phyloP scores from a whole-genome alignment of 352 stramenopile genomes.

The Phytophthora niederhauseri region DNA sequence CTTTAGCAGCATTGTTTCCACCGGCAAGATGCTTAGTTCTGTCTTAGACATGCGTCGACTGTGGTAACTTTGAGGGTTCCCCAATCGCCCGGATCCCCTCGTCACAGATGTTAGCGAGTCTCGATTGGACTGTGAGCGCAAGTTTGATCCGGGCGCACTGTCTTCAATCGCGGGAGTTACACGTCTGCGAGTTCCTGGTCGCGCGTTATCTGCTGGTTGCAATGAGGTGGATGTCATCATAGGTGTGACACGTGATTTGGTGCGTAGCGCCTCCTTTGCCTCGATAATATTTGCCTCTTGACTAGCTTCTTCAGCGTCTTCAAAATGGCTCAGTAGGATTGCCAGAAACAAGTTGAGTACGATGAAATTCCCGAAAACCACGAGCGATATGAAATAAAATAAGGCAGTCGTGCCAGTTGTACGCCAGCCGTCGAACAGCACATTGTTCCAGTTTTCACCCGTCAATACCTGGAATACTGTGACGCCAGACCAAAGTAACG shows the following conservation, averaged over 20 bases:
- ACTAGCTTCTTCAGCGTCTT: constrained; percentile 49
- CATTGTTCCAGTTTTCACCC: constrained; percentile 92
- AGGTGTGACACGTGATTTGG: constrained; percentile 40
- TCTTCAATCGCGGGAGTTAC: background rate
- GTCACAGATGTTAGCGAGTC: constrained; percentile 16
- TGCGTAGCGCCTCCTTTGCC: constrained; percentile 45
- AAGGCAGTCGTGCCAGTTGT: constrained; percentile 48
- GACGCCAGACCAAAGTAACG: constrained; percentile 67
- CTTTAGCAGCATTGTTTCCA: constrained; percentile 4
- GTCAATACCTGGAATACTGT: constrained; percentile 87
- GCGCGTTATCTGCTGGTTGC: constrained; percentile 6
- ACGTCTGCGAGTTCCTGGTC: constrained; percentile 5
- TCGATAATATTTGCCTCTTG: constrained; percentile 17
- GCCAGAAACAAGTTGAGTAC: constrained; percentile 93
- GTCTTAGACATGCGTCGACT: constrained; percentile 8
- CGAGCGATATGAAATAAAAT: constrained; percentile 83
- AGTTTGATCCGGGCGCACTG: background rate
- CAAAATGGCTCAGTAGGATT: constrained; percentile 91
- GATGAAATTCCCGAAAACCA: constrained; percentile 91
- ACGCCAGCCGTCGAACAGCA: constrained; percentile 90
- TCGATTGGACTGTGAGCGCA: constrained; percentile 3
- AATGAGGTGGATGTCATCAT: constrained; percentile 3
- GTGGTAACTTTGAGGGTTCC: background rate
- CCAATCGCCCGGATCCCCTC: background rate
- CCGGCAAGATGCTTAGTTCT: constrained; percentile 3